These are phyloP conservation scores for Amanita muscaria DNA, from an alignment of 768 basidiomycete genomes.

Conservation along the genomic window DNA sequence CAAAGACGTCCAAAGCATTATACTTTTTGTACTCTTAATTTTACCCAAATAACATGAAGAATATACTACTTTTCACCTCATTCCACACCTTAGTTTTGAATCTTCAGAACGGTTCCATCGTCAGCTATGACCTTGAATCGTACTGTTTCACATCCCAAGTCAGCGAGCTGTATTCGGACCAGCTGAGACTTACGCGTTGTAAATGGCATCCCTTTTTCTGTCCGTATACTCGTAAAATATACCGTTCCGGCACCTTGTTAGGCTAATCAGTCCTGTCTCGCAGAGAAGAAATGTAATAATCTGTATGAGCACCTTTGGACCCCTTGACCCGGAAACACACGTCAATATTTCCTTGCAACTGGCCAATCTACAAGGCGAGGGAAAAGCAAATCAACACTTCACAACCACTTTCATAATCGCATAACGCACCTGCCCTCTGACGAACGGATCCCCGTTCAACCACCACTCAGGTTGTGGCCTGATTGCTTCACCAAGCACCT, in stretches of 20 bases:
- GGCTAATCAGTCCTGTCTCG: not conserved
- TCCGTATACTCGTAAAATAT: constrained; percentile 78
- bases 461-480: constrained; percentile 62
- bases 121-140: not conserved
- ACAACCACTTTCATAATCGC: too few species aligned
- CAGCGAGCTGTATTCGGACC: too few species aligned
- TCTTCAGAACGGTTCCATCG: too few species aligned
- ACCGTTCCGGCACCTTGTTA: constrained; percentile 58
- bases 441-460: constrained; percentile 67
- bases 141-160: not conserved
- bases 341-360: constrained; percentile 70
- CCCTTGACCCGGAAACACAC: constrained; percentile 71
- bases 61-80: too few species aligned
- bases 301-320: constrained; percentile 37
- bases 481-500: constrained; percentile 56
- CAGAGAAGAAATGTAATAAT: not conserved
- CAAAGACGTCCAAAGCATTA: too few species aligned
- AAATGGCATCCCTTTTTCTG: constrained; percentile 63
- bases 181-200: constrained; percentile 45
- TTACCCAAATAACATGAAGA: too few species aligned
- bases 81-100: too few species aligned
- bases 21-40: too few species aligned
- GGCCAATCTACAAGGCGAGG: constrained; percentile 44
- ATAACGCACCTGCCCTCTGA: constrained; percentile 60
- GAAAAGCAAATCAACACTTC: too few species aligned